Evolutionary conservation across 2,329 filamentous ascomycete genomes (phyloP), one percentile per base, ranked within the genome.

Genomic region (Thielaviopsis punctulata): DNA sequence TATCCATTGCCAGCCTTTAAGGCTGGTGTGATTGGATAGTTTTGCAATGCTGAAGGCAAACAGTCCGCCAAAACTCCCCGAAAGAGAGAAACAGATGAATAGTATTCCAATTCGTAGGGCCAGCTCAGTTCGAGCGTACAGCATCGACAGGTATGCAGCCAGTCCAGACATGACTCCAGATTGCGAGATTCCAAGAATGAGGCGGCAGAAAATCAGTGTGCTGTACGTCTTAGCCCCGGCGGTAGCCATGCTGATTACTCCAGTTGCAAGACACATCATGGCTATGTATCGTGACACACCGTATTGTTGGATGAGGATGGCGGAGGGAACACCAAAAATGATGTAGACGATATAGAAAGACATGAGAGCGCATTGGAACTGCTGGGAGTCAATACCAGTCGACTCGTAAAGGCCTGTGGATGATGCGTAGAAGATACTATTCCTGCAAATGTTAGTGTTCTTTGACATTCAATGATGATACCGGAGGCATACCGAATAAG

Each of bases 1-100:
- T 3, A 49, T 36, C 48, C 48, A 49, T 18, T 41, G 48, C 48
- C 48, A 49, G n/a, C 19, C 48, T 12, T 19, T 15, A 10, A 49
- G 19, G 9, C 48, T 21, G 1, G 8, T 3, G 19, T 15, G 19
- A 19, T 23, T 13, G 6, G 30, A 27, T 13, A 49, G 48, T 10
- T 41, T 13, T 10, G 30, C 13, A 4, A 49, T 39, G 10, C 30
- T 7, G 22, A 39, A 30, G 10, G 48, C 24, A 2, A 49, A 13
- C 15, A 41, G n/a, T 19, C 48, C 48, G 4, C 33, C 27, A 22
- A 25, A 49, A 18, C 30, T 41, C 23, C 30, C 4, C 2, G 33
- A 9, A n/a, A 49, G 23, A n/a, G 48, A 19, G 22, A 12, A 19
- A 18, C 27, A 49, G 21, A 23, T 15, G 10, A 39, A 43, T n/a